phyloP scores from a whole-genome alignment of 495 filamentous ascomycete species.

The Tuber calosporum region DNA sequence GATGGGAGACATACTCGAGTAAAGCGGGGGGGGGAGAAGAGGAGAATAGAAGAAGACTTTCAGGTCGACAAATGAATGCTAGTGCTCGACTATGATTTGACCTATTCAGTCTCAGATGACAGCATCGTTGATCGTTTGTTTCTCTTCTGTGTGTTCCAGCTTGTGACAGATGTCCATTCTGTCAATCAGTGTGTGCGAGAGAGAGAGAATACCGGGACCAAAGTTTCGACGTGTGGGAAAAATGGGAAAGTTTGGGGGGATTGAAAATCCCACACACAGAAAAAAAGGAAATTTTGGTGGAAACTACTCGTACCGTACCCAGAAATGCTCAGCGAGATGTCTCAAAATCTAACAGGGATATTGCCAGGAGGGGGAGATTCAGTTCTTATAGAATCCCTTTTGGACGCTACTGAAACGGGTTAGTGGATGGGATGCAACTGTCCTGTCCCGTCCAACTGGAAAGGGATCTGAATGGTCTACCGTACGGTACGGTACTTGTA shows the following conservation, averaged over 20 bases:
- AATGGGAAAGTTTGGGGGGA: not conserved
- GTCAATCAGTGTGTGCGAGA: not conserved
- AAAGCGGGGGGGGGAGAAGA: not conserved
- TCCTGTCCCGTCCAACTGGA: not conserved
- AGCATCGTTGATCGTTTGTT: not conserved
- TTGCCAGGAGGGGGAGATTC: conserved; percentile 12
- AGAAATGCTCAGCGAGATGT: conserved; percentile 11
- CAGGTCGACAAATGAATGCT: not conserved
- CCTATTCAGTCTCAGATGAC: not conserved
- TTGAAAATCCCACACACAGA: not conserved
- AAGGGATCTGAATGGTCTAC: conserved; percentile 7
- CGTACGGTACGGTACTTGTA: too few relatives aligned
- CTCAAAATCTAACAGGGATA: conserved; percentile 5
- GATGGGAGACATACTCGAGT: not conserved
- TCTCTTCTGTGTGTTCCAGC: not conserved
- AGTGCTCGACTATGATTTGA: not conserved
- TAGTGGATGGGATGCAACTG: not conserved
- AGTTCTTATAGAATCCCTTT: conserved; percentile 4
- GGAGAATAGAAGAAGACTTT: not conserved
- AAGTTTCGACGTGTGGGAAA: conserved; percentile 1
- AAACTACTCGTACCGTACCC: too few relatives aligned
- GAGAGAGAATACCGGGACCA: not conserved
- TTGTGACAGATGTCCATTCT: not conserved
- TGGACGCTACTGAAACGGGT: not conserved
- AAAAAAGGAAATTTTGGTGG: not conserved